Conservation (phyloP, 805 yeast species). For the Nakazawaea wyomingensis region DNA sequence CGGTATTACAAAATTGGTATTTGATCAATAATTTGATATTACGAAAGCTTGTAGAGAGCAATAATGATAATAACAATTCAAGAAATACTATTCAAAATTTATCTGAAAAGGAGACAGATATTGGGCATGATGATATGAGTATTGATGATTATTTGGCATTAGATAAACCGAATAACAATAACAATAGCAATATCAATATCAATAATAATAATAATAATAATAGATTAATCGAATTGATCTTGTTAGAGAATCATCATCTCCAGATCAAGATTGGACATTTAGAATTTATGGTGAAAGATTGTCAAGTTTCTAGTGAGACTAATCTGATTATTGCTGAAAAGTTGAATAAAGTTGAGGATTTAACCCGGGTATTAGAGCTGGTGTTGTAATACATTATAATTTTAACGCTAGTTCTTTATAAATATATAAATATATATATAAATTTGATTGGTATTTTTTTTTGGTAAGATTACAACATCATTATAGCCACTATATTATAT, state of each 20-base stretch:
- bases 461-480: too few relatives aligned
- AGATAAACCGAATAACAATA: not conserved
- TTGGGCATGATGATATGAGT: conserved; percentile 1
- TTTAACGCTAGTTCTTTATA: too few relatives aligned
- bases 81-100: too few relatives aligned
- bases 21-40: conserved; percentile 3
- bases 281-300: not conserved
- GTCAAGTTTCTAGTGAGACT: not conserved
- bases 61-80: not conserved
- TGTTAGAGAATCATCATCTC: not conserved
- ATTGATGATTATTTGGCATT: conserved; percentile 2
- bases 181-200: not conserved
- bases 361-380: not conserved
- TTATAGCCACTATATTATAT: too few relatives aligned
- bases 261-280: not conserved
- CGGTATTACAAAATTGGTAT: conserved; percentile 8
- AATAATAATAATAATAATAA: not conserved
- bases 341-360: conserved; percentile 5
- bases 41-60: not conserved
- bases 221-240: not conserved
- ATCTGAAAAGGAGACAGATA: not conserved
- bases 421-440: not conserved
- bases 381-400: too few relatives aligned
- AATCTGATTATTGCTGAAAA: not conserved
- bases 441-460: too few relatives aligned